Conservation (phyloP, 2,329 filamentous ascomycete genomes). For the Graphilbum fragrans region DNA sequence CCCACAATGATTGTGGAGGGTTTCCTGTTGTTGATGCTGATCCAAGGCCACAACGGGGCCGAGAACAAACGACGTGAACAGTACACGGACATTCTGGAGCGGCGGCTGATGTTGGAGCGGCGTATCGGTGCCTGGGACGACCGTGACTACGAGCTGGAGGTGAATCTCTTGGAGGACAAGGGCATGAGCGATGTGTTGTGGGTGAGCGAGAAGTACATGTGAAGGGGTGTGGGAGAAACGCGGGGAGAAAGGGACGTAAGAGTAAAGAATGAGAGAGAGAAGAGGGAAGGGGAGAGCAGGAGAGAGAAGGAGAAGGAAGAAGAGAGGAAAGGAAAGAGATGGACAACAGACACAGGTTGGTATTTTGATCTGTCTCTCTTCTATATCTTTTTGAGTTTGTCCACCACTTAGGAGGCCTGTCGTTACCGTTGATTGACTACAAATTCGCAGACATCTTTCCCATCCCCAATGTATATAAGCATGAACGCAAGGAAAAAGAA, state of each 20-base stretch:
- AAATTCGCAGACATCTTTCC: no score
- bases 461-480: no score
- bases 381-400: no score
- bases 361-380: no score
- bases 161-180: constrained; percentile 5
- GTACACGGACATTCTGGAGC: constrained; percentile 15
- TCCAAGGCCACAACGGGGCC: constrained; percentile 15
- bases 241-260: no score
- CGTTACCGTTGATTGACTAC: no score
- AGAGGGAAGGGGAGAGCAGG: no score
- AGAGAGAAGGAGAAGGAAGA: neutral
- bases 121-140: constrained; percentile 9
- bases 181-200: constrained; percentile 3
- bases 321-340: no score
- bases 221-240: no score
- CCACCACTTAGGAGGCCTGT: no score
- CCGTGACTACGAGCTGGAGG: constrained; percentile 6
- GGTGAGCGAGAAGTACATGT: constrained; percentile 5
- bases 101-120: constrained; percentile 14
- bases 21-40: constrained; percentile 15
- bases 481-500: no score
- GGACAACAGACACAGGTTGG: no score
- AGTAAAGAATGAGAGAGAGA: neutral
- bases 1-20: constrained; percentile 18
- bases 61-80: constrained; percentile 13